Conservation (phyloP, 495 filamentous ascomycete species). For the Xylaria grammica region DNA sequence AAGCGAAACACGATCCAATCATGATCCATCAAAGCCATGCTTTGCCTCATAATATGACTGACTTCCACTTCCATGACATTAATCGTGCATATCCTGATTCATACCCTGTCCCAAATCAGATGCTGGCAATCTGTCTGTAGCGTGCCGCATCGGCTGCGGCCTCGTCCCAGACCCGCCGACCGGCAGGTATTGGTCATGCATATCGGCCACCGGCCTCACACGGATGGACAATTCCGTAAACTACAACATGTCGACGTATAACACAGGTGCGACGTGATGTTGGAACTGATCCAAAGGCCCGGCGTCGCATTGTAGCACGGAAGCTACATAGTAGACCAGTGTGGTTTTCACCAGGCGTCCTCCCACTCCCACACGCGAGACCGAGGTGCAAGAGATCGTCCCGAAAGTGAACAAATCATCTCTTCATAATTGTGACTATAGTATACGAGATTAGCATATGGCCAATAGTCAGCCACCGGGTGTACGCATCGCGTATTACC, state of each 20-base stretch:
- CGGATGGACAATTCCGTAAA: conserved; percentile 28
- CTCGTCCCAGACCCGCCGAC: conserved; percentile 40
- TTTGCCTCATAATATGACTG: conserved; percentile 15
- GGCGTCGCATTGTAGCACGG: conserved; percentile 20
- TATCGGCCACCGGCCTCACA: conserved; percentile 35
- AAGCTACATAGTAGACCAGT: conserved; percentile 8
- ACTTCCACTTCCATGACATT: conserved; percentile 8
- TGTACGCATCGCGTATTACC: conserved; percentile 56
- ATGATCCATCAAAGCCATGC: conserved; percentile 16
- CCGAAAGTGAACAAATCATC: conserved; percentile 59
- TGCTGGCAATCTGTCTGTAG: conserved; percentile 18
- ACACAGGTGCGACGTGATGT: conserved; percentile 2
- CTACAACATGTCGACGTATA: conserved; percentile 14
- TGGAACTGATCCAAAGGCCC: conserved; percentile 12
- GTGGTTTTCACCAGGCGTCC: background rate
- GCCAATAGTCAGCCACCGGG: conserved; percentile 19
- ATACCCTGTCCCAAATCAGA: conserved; percentile 12
- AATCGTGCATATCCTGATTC: conserved; percentile 12
- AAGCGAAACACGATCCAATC: conserved; percentile 14
- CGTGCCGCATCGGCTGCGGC: conserved; percentile 39
- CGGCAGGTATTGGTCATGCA: conserved; percentile 39
- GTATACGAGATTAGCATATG: conserved; percentile 36
- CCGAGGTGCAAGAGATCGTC: conserved; percentile 9
- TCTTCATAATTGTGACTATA: conserved; percentile 92
- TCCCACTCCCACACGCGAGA: conserved; percentile 13